Evolutionary conservation across 1,139 yeast species (phyloP).

Genomic region (Protomyces inundatus): DNA sequence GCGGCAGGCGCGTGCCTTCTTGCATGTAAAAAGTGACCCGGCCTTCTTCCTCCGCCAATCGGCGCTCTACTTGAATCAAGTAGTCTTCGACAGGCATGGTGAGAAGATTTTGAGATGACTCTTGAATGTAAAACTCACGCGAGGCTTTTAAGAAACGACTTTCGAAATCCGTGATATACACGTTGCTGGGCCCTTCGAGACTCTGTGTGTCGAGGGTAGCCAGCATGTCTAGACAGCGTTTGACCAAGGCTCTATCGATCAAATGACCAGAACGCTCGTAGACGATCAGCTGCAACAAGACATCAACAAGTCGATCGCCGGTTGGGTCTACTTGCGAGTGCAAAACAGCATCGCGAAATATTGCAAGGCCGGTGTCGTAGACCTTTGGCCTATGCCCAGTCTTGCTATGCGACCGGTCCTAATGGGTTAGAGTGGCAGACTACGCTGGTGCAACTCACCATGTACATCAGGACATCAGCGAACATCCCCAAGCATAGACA

Average conservation of each 20-base stretch:
- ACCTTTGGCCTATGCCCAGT: conserved; percentile 63
- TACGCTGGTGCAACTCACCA: conserved; percentile 35
- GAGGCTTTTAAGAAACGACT: conserved; percentile 56
- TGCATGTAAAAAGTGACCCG: conserved; percentile 52
- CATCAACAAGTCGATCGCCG: conserved; percentile 49
- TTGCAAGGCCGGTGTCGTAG: conserved; percentile 67
- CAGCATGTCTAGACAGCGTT: conserved; percentile 64
- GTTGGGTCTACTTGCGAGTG: conserved; percentile 46
- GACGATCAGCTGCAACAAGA: conserved; percentile 55
- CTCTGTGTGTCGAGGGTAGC: conserved; percentile 46
- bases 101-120: conserved; percentile 46
- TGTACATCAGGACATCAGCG: conserved; percentile 80
- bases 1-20: conserved; percentile 44
- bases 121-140: conserved; percentile 50
- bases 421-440: neutral
- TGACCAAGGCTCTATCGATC: conserved; percentile 57
- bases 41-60: conserved; percentile 53
- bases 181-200: conserved; percentile 37
- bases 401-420: conserved; percentile 70
- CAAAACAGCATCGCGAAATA: conserved; percentile 50
- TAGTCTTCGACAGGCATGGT: conserved; percentile 51
- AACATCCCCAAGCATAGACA: conserved; percentile 70
- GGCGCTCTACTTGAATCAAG: conserved; percentile 51
- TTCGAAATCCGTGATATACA: conserved; percentile 63
- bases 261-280: conserved; percentile 57